phyloP scores from a whole-genome alignment of 1,284 basidiomycete genomes.

The Cryptococcus depauperatus region DNA sequence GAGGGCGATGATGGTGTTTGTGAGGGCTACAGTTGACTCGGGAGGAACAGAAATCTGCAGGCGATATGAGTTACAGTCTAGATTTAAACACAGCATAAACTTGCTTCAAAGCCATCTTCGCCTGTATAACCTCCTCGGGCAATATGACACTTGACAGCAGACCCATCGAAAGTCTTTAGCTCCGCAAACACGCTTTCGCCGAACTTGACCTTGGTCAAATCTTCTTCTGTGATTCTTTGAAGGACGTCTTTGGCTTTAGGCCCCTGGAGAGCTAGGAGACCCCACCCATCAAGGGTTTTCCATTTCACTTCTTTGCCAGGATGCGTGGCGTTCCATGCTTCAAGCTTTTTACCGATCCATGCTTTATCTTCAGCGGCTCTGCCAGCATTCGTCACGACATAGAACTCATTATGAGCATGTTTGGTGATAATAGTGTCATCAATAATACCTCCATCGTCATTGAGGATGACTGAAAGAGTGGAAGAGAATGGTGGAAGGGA shows the following conservation, averaged over 20 bases:
- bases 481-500: conserved; percentile 61
- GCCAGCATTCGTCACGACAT: conserved; percentile 95
- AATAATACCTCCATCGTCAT: conserved; percentile 84
- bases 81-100: no score
- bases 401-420: conserved; percentile 71
- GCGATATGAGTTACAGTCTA: not conserved
- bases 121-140: conserved; percentile 97
- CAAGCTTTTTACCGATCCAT: conserved; percentile 64
- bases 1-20: conserved; percentile 56
- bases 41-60: conserved; percentile 84
- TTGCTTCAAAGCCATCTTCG: conserved; percentile 93
- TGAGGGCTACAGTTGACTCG: conserved; percentile 61
- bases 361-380: conserved; percentile 70
- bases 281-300: conserved; percentile 76
- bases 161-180: conserved; percentile 27
- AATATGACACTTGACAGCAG: conserved; percentile 70
- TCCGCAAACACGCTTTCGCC: conserved; percentile 38
- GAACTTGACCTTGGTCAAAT: conserved; percentile 57
- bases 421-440: conserved; percentile 86
- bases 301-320: conserved; percentile 61
- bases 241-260: conserved; percentile 74
- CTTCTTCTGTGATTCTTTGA: conserved; percentile 63
- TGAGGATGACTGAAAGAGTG: conserved; percentile 81
- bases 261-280: conserved; percentile 84
- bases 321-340: conserved; percentile 62